Evolutionary conservation across 495 filamentous ascomycete species (phyloP), one percentile per base, ranked within the genome.

Genomic region (Venustampulla echinocandica): DNA sequence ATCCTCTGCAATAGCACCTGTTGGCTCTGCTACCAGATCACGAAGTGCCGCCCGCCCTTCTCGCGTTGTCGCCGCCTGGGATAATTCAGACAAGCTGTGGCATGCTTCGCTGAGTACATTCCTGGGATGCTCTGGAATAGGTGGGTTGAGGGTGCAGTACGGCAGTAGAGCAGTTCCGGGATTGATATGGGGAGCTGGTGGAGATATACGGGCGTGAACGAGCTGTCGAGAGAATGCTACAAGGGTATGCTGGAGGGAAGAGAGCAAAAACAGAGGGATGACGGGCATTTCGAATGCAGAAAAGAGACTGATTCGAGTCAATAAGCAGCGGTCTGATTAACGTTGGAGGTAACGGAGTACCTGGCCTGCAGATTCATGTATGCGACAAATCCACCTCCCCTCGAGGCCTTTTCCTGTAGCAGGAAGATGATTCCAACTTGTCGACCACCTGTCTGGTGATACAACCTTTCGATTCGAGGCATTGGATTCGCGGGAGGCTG

Each of bases 351-450:
- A 11, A 13, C 27, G 19, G 38, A 28, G 5, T 42, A 53, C 69
- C 65, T 65, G 42, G 43, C 61, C 47, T 75, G 69, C 38, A 75
- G 64, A 37, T 58, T 55, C 63, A 69, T 68, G 46, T 67, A 59
- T 5, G 56, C 47, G 13, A 55, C 45, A 42, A 58, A 62, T 11
- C 61, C 55, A 36, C 39, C 49, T 1, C 44, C 43, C 11, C 42
- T 54, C 15, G 42, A 37, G n/a, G 20, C 0, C 3, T 39, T 47
- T 32, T 62, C 58, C 7, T 63, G 63, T 1, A 82, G 63, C 2
- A 82, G 60, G 54, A 82, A 79, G 11, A 73, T 54, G 32, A 85
- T 67, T 36, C 66, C 71, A 14, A 73, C 59, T 30, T 69, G 55
- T 20, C 58, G 49, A 10, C 63, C 61, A 19, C 68, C 64, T 9